Evolutionary conservation across 2,329 filamentous ascomycete species (phyloP), one percentile per base, ranked within the genome.

Genomic region (Aspergillus quadrilineatus): DNA sequence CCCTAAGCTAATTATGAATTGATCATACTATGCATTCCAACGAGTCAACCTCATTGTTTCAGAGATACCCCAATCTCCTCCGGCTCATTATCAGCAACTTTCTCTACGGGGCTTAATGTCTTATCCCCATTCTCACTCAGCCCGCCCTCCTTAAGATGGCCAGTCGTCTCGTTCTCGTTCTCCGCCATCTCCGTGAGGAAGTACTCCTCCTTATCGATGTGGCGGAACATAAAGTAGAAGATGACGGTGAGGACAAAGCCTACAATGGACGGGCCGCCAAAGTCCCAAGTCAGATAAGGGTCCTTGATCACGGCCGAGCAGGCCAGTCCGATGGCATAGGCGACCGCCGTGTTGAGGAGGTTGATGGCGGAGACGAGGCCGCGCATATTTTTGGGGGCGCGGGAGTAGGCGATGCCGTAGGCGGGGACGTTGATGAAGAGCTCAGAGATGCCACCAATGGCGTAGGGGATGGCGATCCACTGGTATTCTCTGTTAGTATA

Each of bases 171-270:
- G 8, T 37, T 14, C 34, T 37, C 34, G 5, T 37, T 10, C 34
- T 37, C 34, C 10, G 34, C 34, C 34, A 37, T 37, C 12, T 37
- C 34, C 10, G 34, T 12, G 5, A 62, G 73, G 68, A 75, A 76
- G 65, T 77, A 82, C n/a, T 72, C 71, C 36, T 81, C 79, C n/a
- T 79, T 64, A 50, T 82, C 79, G 29, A 82, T 65, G 45, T 75
- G 65, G 29, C 68, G 73, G 62, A 82, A 80, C 26, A 73, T 67
- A 67, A 73, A 77, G 67, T 73, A 79, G 64, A 83, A 82, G 52
- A 82, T 63, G 28, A 78, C 63, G 0, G 77, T 80, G 63, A 82
- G 76, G 3, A 77, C 67, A 39, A 71, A 74, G 1, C 82, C 73
- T 6, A 76, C 79, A 44, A 82, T 79, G 2, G 77, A 76, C 3